These are phyloP conservation scores for Hypholoma sublateritium DNA, from an alignment of 768 basidiomycete genomes.

Conservation along the genomic window DNA sequence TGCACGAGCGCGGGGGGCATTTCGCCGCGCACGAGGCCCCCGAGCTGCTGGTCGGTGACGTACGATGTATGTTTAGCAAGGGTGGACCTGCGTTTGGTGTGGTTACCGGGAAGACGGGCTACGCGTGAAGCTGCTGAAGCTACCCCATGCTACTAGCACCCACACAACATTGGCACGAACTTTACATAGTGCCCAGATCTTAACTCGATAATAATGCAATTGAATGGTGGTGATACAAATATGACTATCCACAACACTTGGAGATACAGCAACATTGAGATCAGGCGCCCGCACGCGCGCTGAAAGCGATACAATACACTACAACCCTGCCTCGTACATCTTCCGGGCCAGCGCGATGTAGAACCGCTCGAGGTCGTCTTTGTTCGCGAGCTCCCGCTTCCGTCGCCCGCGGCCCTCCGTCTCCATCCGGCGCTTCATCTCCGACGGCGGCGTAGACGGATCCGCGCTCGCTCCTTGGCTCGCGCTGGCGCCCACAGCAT, in stretches of 20 bases:
- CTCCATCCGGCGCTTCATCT: conserved; percentile 26
- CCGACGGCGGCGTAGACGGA: conserved; percentile 9
- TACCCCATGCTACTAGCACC: neutral
- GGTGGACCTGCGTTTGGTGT: conserved; percentile 49
- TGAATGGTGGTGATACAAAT: neutral
- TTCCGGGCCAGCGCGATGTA: conserved; percentile 88
- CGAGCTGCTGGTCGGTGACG: conserved; percentile 43
- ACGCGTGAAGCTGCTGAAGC: conserved; percentile 11
- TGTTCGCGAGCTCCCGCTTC: conserved; percentile 53
- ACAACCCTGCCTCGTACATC: conserved; percentile 91
- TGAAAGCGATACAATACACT: conserved; percentile 10
- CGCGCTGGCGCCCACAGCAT: conserved; percentile 3
- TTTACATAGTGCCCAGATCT: neutral
- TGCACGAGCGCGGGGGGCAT: conserved; percentile 50
- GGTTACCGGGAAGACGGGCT: conserved; percentile 44
- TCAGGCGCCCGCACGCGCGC: neutral
- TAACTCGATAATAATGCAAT: neutral
- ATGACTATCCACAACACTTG: neutral
- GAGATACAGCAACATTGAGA: neutral
- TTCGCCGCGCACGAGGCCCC: conserved; percentile 58
- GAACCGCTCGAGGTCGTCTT: conserved; percentile 83
- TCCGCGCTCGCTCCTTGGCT: neutral
- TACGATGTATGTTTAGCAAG: conserved; percentile 57
- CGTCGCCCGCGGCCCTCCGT: conserved; percentile 22
- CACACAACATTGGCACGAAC: neutral